These are phyloP conservation scores for Agaricales sp. DNA, from an alignment of 1,284 basidiomycete genomes.

Conservation along the genomic window DNA sequence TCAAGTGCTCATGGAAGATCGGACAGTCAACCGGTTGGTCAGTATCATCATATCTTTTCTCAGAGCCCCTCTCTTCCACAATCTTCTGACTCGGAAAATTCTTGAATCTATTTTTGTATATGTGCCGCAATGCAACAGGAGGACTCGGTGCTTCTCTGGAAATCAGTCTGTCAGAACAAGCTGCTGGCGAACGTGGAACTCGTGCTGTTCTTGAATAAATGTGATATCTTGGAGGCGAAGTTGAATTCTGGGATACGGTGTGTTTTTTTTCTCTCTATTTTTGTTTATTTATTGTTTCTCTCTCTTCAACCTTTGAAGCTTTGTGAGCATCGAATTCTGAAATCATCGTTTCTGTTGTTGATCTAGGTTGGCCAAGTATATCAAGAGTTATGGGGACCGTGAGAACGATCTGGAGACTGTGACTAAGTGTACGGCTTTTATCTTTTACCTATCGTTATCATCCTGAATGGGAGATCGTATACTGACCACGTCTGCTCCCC, in stretches of 20 bases:
- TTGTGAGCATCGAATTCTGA: not conserved
- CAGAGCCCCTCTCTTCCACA: not conserved
- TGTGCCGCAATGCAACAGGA: conserved; percentile 33
- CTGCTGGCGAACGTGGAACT: conserved; percentile 63
- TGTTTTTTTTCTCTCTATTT: conserved; percentile 9
- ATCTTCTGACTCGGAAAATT: not conserved
- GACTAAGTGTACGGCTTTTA: conserved; percentile 46
- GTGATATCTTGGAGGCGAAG: conserved; percentile 63
- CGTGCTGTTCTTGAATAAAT: conserved; percentile 74
- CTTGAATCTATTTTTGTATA: conserved; percentile 4
- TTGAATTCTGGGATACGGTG: conserved; percentile 47
- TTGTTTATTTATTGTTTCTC: not conserved
- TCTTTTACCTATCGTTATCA: conserved; percentile 1
- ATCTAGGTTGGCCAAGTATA: conserved; percentile 51
- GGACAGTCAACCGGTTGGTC: conserved; percentile 59
- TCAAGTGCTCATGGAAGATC: conserved; percentile 63
- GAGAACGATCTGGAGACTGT: conserved; percentile 62
- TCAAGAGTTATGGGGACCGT: conserved; percentile 64
- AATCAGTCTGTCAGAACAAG: conserved; percentile 65
- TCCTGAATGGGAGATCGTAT: not conserved
- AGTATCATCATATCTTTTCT: conserved; percentile 15
- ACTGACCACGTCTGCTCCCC: conserved; percentile 6
- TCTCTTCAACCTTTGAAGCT: not conserved
- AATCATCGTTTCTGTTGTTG: too few species aligned
- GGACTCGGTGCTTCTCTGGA: conserved; percentile 74